Evolutionary conservation across 805 yeast species (phyloP).

Genomic region (Zygosaccharomyces rouxii): DNA sequence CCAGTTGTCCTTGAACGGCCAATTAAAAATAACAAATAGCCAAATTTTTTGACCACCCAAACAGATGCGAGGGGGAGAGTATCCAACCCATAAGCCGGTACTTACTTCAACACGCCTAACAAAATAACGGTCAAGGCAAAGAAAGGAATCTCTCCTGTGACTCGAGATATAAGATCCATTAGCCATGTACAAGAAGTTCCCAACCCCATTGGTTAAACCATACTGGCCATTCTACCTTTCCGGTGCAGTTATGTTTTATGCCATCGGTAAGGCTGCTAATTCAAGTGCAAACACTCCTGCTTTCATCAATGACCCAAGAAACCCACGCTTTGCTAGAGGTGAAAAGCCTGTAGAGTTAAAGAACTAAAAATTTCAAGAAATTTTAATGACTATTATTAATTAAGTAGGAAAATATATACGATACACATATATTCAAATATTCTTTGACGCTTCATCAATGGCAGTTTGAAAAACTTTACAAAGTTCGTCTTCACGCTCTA

Average conservation of each 20-base stretch:
- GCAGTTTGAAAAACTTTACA: constrained; percentile 48
- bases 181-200: constrained; percentile 39
- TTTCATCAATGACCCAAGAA: constrained; percentile 92
- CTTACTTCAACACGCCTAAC: neutral
- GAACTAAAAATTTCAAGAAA: constrained; percentile 3
- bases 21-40: no score
- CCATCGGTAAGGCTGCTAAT: constrained; percentile 62
- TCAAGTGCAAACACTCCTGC: constrained; percentile 70
- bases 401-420: neutral
- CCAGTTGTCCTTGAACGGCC: no score
- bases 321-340: constrained; percentile 76
- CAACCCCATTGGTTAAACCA: constrained; percentile 51
- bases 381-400: neutral
- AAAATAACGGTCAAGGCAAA: neutral
- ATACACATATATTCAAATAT: constrained; percentile 14
- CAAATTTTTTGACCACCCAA: neutral
- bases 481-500: constrained; percentile 66
- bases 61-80: neutral
- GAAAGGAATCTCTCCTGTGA: neutral
- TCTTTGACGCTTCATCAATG: constrained; percentile 35
- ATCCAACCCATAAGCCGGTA: neutral
- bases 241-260: constrained; percentile 69
- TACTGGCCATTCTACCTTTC: constrained; percentile 90
- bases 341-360: constrained; percentile 44
- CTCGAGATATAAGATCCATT: neutral